Evolutionary conservation across 164 flowering plant genomes (phyloP), one percentile per base, ranked within the genome.

Genomic region (Aristolochia contorta): DNA sequence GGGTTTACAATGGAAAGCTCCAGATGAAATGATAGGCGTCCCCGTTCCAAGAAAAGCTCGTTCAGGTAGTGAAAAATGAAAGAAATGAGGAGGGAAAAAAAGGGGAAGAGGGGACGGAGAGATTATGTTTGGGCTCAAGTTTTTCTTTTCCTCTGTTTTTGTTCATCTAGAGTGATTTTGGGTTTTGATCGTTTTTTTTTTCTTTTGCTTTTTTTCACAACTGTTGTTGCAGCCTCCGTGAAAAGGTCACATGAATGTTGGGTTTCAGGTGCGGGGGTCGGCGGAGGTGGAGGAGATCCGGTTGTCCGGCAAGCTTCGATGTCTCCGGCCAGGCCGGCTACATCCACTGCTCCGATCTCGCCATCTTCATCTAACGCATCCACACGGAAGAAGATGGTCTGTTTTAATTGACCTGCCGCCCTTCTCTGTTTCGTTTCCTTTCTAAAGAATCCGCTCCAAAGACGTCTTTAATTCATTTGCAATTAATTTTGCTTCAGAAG

Each of bases 41-140:
- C 69, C 97, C 14, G 88, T 94, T 12, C 99, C 99, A 3, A 77
- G 93, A 65, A 94, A 89, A 71, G 99, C 99, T 66, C 99, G 99
- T 48, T 69, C 78, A 71, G 78, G 78, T 71, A 61, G 52, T 43
- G 50, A 32, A 22, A 59, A 47, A 23, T 9, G 43, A 32, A 21
- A 45, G 25, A 22, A 54, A 45, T 53, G 19, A 16, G 16, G 50
- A 16, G 60, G 24, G 23, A 5, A 47, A 22, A 13, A 58, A 23
- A 58, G 25, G 22, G 61, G 49, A 10, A 37, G 1, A 10, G 43
- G 43, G 43, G 43, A 6, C 43, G 43, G 12, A 37, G 43, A 37
- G 43, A 37, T 37, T 37, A 37, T 37, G 12, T 37, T 7, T 37
- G 43, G 43, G 43, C 43, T 7, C 12, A 37, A 8, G 19, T 21